These are phyloP conservation scores for Suillus variegatus DNA, from an alignment of 768 basidiomycete genomes.

Conservation along the genomic window DNA sequence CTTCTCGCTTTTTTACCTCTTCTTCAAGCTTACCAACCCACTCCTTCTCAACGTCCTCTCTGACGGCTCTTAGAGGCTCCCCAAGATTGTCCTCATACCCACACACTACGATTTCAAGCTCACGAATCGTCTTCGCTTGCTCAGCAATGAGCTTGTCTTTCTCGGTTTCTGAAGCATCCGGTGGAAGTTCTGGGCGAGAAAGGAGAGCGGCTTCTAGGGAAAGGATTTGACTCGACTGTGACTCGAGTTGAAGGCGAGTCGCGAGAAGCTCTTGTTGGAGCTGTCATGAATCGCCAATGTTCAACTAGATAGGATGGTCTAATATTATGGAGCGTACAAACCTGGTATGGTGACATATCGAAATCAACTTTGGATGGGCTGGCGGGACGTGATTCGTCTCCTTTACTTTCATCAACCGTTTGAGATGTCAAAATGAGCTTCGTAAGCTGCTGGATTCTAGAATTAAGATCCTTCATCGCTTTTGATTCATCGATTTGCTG, in stretches of 20 bases:
- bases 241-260: constrained; percentile 74
- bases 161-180: constrained; percentile 65
- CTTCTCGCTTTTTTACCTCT: constrained; percentile 60
- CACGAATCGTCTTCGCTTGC: constrained; percentile 73
- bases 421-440: constrained; percentile 86
- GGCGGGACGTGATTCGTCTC: constrained; percentile 71
- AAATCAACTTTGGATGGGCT: constrained; percentile 91
- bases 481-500: constrained; percentile 85
- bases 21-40: constrained; percentile 62
- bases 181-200: constrained; percentile 65
- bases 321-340: constrained; percentile 24
- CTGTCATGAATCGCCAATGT: constrained; percentile 34
- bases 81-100: constrained; percentile 77
- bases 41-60: constrained; percentile 76
- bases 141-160: constrained; percentile 77
- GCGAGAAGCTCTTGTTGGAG: constrained; percentile 87
- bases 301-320: not conserved
- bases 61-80: constrained; percentile 62
- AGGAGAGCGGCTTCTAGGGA: constrained; percentile 79
- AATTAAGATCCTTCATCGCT: constrained; percentile 81
- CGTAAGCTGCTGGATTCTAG: constrained; percentile 78
- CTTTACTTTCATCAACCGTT: constrained; percentile 69
- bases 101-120: constrained; percentile 70
- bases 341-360: constrained; percentile 86
- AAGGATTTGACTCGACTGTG: constrained; percentile 81